Base-by-base conservation (phyloP, 176 grass and related monocot species). In the Paspalum vaginatum region DNA sequence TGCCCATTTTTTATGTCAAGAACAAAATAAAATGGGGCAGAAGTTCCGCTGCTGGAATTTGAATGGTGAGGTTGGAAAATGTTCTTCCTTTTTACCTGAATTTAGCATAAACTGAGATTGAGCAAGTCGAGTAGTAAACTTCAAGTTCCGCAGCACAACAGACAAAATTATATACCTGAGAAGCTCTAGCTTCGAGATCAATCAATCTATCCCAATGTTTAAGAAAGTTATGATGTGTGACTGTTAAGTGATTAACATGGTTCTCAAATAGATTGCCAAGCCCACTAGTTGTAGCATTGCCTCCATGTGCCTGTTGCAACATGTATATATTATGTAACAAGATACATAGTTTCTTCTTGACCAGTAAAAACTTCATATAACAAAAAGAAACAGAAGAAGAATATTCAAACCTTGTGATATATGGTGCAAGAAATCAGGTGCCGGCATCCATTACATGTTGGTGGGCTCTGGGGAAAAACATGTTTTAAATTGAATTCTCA, bases 141-240 rank as follows among this genome's bases (percentile, higher is more conserved):
- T 52, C 38, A 73, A 52, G 37, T 69, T 79, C 25, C 42, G 68
- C 18, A 25, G 17, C 63, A 58, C 21, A 65, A 14, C 70, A 63
- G 24, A 80, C 45, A 83, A 87, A 87, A 15, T 20, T 84, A 84
- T 59, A 68, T 87, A 98, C 95, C 95, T 94, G 83, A 80, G 90
- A 92, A 83, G 13, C 65, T 86, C 91, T 87, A 88, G 95, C 88
- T 85, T 98, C 92, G 44, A 98, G 84, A 85, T 98, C 92, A 81
- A 98, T 89, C 74, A 95, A 85, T 82, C 49, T 85, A 72, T 91
- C 84, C 95, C 95, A 98, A 58, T 93, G 90, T 84, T 93, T 98
- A 77, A 98, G 95, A 82, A 98, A 98, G 48, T 86, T 80, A 87
- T 27, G 74, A 83, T 98, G 90, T 25, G 75, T 4, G 70, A 69